Percentiles rank a stretch among this genome's conserved stretches.
These are phyloP conservation scores for Umbelopsis isabellina DNA, from an alignment of 192 early-diverging fungal species.

Conservation along the genomic window DNA sequence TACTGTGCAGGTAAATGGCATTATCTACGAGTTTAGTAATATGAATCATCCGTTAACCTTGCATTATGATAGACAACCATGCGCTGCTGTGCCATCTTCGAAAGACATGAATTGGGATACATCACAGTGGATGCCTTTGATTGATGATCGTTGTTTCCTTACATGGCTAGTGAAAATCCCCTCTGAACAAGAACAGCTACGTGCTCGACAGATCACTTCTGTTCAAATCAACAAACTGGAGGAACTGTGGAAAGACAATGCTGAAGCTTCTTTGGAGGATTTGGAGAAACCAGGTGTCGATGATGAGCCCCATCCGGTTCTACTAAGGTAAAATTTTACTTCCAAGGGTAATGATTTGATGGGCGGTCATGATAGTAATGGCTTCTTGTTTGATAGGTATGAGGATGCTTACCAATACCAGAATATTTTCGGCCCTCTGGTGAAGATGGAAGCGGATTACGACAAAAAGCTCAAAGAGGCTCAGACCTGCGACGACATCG, in stretches of 20 bases:
- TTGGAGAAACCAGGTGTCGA: conserved; percentile 79
- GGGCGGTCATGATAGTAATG: neutral
- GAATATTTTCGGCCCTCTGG: conserved; percentile 92
- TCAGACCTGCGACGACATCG: conserved; percentile 89
- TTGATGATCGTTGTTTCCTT: conserved; percentile 92
- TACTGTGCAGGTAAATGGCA: conserved; percentile 81
- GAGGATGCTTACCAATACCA: conserved; percentile 99
- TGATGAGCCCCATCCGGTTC: conserved; percentile 84
- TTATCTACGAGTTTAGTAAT: neutral
- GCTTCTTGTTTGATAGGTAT: conserved; percentile 56
- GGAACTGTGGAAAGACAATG: conserved; percentile 85
- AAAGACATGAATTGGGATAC: conserved; percentile 98
- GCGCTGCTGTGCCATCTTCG: conserved; percentile 84
- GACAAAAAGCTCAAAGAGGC: conserved; percentile 56
- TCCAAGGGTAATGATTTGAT: neutral
- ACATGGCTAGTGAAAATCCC: conserved; percentile 95
- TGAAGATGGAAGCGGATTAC: conserved; percentile 82
- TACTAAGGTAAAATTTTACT: conserved; percentile 58
- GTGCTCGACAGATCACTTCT: conserved; percentile 81
- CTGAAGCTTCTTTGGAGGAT: conserved; percentile 77
- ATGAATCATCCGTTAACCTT: conserved; percentile 10
- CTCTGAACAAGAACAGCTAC: conserved; percentile 78
- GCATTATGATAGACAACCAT: conserved; percentile 69
- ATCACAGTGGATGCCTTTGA: conserved; percentile 95
- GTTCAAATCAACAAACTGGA: conserved; percentile 88